Evolutionary conservation across 75 land plant species (phyloP).

Genomic region (Ceratopteris richardii): DNA sequence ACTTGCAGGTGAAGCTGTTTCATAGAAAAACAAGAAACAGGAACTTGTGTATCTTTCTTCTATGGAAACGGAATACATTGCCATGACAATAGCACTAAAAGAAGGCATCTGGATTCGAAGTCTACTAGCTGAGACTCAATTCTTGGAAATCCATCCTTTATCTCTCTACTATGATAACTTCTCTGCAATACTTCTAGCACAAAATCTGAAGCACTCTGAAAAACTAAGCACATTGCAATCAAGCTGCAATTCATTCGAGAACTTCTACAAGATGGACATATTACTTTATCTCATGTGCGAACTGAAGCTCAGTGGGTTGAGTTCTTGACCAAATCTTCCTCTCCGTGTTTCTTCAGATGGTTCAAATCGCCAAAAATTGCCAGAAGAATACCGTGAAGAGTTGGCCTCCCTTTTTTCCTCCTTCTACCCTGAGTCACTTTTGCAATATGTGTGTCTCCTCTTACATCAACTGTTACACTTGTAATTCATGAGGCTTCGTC

Average conservation of each 20-base stretch:
- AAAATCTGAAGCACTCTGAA: no score
- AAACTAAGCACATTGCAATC: no score
- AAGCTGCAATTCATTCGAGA: constrained; percentile 15
- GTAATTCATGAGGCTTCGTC: no score
- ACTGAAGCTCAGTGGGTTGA: constrained; percentile 14
- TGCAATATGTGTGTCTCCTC: no score
- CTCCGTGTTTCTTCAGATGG: no score
- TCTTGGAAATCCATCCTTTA: background rate
- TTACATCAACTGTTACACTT: no score
- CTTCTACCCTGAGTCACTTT: no score
- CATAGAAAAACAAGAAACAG: constrained; percentile 24
- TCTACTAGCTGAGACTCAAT: constrained; percentile 4
- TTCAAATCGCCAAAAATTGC: no score
- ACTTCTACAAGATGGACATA: background rate
- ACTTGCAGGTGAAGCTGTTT: constrained; percentile 15
- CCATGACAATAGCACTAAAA: constrained; percentile 7
- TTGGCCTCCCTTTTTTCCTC: no score
- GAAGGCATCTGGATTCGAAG: constrained; percentile 13
- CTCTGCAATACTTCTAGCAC: constrained; percentile 20
- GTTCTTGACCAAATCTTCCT: no score
- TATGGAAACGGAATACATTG: constrained; percentile 27
- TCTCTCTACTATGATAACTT: constrained; percentile 13
- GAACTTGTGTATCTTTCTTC: constrained; percentile 11
- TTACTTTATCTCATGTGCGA: constrained; percentile 2
- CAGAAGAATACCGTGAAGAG: no score